Evolutionary conservation across 2,329 filamentous ascomycete genomes (phyloP).

Genomic region (Penicillium griseofulvum): DNA sequence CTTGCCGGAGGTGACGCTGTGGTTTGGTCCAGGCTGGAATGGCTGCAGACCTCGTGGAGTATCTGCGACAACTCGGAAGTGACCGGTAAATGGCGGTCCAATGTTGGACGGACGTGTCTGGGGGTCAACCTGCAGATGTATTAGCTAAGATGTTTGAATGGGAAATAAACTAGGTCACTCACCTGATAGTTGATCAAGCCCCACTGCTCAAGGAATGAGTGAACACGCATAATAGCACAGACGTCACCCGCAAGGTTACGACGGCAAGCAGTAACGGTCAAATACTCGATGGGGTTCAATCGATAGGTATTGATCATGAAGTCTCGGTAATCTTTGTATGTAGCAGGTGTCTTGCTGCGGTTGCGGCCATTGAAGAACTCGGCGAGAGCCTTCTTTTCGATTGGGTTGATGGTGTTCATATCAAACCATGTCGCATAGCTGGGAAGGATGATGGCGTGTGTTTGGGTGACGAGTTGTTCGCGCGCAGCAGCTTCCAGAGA

Average conservation of each 20-base stretch:
- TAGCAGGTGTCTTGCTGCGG: slow-evolving; percentile 92
- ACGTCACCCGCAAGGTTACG: slow-evolving; percentile 95
- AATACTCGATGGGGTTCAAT: slow-evolving; percentile 89
- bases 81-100: slow-evolving; percentile 92
- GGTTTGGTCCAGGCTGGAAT: slow-evolving; percentile 85
- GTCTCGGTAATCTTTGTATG: slow-evolving; percentile 98
- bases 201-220: slow-evolving; percentile 98
- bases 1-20: slow-evolving; percentile 62
- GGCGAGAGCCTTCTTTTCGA: slow-evolving; percentile 90
- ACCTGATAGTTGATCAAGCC: slow-evolving; percentile 99
- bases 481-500: slow-evolving; percentile 81
- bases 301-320: slow-evolving; percentile 99
- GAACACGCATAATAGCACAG: slow-evolving; percentile 98
- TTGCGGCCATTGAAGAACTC: slow-evolving; percentile 99
- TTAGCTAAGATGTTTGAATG: slow-evolving; percentile 28
- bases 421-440: slow-evolving; percentile 99
- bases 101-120: slow-evolving; percentile 94
- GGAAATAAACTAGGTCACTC: slow-evolving; percentile 25
- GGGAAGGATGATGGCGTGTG: slow-evolving; percentile 91
- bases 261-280: slow-evolving; percentile 93
- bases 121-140: slow-evolving; percentile 72
- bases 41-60: slow-evolving; percentile 92
- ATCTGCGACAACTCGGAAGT: slow-evolving; percentile 94
- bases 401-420: slow-evolving; percentile 86
- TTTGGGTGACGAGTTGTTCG: slow-evolving; percentile 88